phyloP scores from a whole-genome alignment of 192 early-diverging fungal genomes.

The Podila verticillata region DNA sequence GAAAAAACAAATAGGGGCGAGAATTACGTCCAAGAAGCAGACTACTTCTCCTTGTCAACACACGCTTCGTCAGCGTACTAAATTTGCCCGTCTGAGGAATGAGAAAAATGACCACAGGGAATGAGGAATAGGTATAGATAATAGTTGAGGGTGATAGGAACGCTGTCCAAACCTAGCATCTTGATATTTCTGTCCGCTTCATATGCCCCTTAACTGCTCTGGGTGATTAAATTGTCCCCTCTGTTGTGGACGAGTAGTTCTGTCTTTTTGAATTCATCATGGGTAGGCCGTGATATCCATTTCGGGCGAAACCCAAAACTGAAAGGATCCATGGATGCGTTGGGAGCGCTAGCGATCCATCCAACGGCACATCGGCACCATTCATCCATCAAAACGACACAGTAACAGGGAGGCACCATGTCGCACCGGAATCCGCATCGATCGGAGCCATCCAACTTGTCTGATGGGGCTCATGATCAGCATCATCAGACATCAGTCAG shows the following conservation, averaged over 20 bases:
- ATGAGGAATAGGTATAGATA: too few species aligned
- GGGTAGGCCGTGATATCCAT: slow-evolving; percentile 2
- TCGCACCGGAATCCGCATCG: neutral
- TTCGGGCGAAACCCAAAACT: neutral
- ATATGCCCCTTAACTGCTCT: neutral
- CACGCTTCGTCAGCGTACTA: too few species aligned
- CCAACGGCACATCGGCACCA: neutral
- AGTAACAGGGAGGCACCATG: neutral
- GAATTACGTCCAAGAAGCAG: neutral
- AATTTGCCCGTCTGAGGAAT: too few species aligned
- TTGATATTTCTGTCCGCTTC: too few species aligned
- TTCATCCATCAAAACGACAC: neutral
- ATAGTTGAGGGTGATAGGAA: too few species aligned
- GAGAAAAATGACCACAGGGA: too few species aligned
- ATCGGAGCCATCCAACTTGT: neutral
- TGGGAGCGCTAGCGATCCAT: neutral
- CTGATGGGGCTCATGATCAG: neutral
- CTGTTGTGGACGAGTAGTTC: neutral
- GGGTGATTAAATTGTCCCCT: neutral
- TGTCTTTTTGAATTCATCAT: slow-evolving; percentile 6
- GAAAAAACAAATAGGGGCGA: slow-evolving; percentile 8
- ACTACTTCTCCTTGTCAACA: too few species aligned
- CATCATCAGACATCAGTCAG: neutral
- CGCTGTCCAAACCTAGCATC: too few species aligned
- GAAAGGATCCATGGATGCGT: neutral